Conservation (phyloP, 306 rosid genomes). For the Castanopsis chinensis region DNA sequence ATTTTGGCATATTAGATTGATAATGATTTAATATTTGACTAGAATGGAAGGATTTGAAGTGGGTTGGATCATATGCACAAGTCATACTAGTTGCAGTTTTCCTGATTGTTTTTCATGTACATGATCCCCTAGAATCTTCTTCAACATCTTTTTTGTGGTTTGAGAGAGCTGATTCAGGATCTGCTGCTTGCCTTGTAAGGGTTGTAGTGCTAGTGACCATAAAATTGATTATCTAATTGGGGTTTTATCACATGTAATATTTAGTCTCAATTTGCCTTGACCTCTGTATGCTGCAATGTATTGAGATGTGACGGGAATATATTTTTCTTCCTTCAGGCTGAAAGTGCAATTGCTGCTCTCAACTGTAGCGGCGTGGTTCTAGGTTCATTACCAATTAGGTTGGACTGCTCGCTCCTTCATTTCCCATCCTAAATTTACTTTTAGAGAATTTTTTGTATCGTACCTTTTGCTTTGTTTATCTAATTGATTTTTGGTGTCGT, state of each 20-base stretch:
- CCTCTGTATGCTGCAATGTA: not conserved
- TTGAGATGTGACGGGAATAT: not conserved
- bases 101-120: too few species aligned
- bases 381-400: conserved; percentile 97
- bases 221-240: not conserved
- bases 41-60: not conserved
- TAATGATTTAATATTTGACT: not conserved
- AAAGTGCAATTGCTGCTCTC: conserved; percentile 96
- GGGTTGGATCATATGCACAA: not conserved
- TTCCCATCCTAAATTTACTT: not conserved
- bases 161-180: not conserved
- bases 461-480: not conserved
- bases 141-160: too few species aligned
- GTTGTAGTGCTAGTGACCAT: not conserved
- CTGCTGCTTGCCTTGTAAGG: not conserved
- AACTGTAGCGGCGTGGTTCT: conserved; percentile 95
- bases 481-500: conserved; percentile 8
- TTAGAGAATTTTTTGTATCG: not conserved
- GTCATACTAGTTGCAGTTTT: not conserved
- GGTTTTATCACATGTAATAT: conserved; percentile 5
- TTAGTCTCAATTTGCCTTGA: not conserved
- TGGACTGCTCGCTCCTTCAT: conserved; percentile 3
- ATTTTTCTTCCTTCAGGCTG: conserved; percentile 59
- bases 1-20: not conserved
- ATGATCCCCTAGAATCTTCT: too few species aligned